These are phyloP conservation scores for Hypericum androsaemum DNA, from an alignment of 345 rosid genomes.

Conservation along the genomic window DNA sequence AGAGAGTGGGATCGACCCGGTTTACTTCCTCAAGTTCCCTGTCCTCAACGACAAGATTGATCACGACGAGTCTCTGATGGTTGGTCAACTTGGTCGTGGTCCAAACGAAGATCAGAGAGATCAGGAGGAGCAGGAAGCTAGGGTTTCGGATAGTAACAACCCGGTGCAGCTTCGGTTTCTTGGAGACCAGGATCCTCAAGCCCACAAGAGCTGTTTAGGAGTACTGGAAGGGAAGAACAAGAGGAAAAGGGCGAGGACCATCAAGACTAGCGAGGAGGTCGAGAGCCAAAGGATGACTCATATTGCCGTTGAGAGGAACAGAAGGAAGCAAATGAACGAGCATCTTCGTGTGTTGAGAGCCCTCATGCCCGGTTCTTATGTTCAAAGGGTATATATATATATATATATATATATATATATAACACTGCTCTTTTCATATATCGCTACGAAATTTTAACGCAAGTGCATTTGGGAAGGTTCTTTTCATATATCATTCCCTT, in stretches of 20 bases:
- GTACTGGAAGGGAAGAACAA: constrained; percentile 32
- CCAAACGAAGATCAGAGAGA: constrained; percentile 13
- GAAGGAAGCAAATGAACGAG: constrained; percentile 95
- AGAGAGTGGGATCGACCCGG: constrained; percentile 65
- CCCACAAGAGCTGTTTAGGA: constrained; percentile 12
- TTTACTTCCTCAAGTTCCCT: constrained; percentile 77
- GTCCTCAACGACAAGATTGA: constrained; percentile 48
- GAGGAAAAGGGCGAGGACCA: constrained; percentile 62
- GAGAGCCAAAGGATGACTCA: constrained; percentile 94
- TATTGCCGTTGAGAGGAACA: constrained; percentile 81
- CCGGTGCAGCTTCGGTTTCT: constrained; percentile 45
- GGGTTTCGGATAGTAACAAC: constrained; percentile 33
- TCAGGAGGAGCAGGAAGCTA: constrained; percentile 38
- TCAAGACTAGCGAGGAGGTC: constrained; percentile 81
- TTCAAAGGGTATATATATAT: constrained; percentile 56
- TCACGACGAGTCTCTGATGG: constrained; percentile 18
- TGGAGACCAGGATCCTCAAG: constrained; percentile 26
- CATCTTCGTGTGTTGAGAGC: constrained; percentile 83
- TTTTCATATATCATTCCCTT: too few species aligned
- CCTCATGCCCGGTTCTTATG: constrained; percentile 96
- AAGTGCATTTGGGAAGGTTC: too few species aligned
- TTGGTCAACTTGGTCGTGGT: constrained; percentile 20
- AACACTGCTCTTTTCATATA: not conserved
- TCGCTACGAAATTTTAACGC: too few species aligned
- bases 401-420: too few species aligned